phyloP scores from a whole-genome alignment of 257 asterid species.

The Jaltomata sinuosa region DNA sequence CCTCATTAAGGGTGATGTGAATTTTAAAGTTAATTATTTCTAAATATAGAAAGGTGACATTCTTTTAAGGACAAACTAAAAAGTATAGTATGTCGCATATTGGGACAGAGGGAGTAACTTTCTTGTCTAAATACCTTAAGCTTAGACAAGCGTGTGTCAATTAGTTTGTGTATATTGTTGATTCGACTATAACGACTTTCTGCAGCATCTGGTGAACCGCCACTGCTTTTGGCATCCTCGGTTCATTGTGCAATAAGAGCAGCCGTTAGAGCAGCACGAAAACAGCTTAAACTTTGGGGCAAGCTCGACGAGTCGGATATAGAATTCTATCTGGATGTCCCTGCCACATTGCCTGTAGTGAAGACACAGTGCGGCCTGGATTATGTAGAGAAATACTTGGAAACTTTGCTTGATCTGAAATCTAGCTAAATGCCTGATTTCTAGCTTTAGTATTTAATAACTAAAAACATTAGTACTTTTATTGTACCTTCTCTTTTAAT shows the following conservation, averaged over 20 bases:
- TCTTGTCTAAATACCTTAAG: not conserved
- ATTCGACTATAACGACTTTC: not conserved
- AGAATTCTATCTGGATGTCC: conserved; percentile 44
- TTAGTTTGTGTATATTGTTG: not conserved
- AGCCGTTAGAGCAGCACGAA: conserved; percentile 63
- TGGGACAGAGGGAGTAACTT: not conserved
- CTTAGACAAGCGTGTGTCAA: not conserved
- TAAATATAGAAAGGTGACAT: no score
- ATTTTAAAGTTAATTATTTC: no score
- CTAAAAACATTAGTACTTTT: no score
- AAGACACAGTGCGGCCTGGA: conserved; percentile 59
- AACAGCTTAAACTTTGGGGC: conserved; percentile 53
- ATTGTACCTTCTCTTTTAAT: no score
- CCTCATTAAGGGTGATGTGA: no score
- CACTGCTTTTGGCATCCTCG: conserved; percentile 63
- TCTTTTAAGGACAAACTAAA: no score
- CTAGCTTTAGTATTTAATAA: no score
- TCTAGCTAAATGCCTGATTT: not conserved
- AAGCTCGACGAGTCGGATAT: conserved; percentile 27
- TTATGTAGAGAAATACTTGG: conserved; percentile 39
- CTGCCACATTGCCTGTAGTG: conserved; percentile 67
- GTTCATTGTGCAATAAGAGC: conserved; percentile 76
- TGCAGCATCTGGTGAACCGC: conserved; percentile 88
- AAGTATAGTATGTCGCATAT: no score
- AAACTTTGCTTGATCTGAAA: conserved; percentile 12